Percentiles rank a stretch among this genome's conserved stretches.
phyloP scores from a whole-genome alignment of 495 filamentous ascomycete genomes.

The Penicillium samsonianum region DNA sequence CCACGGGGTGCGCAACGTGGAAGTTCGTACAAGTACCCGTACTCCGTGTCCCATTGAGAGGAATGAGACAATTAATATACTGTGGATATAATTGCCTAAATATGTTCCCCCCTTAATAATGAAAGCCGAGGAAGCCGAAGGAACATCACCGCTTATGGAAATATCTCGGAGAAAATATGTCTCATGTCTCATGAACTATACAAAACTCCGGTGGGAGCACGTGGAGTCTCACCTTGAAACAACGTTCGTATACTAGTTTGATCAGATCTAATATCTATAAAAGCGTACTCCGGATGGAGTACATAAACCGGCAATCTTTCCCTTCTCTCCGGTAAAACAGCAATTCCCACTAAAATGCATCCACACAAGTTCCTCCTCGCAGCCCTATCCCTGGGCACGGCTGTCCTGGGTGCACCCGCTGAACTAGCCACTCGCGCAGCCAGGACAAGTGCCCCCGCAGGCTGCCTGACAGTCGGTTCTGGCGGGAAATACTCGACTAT shows the following conservation, averaged over 20 bases:
- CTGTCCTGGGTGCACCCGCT: conserved; percentile 15
- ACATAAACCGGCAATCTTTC: background rate
- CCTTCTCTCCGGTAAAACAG: background rate
- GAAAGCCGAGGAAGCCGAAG: background rate
- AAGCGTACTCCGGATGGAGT: background rate
- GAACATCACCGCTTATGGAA: conserved; percentile 22
- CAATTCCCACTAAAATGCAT: conserved; percentile 3
- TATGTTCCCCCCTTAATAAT: background rate
- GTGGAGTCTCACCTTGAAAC: conserved; percentile 11
- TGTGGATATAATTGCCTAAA: background rate
- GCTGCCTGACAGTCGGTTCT: conserved; percentile 33
- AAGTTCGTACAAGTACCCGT: no score
- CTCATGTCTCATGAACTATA: conserved; percentile 1
- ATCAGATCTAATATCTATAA: background rate
- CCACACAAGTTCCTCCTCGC: conserved; percentile 1
- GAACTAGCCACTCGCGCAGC: conserved; percentile 13
- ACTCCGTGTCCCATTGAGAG: no score
- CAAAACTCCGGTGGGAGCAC: background rate
- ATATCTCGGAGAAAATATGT: background rate
- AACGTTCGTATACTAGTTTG: background rate
- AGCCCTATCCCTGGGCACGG: conserved; percentile 15
- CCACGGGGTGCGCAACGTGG: background rate
- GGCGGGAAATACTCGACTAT: conserved; percentile 32
- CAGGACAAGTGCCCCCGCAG: conserved; percentile 30
- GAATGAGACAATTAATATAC: background rate